Conservation (phyloP, 164 flowering plant genomes). For the Magnolia changhungtana region DNA sequence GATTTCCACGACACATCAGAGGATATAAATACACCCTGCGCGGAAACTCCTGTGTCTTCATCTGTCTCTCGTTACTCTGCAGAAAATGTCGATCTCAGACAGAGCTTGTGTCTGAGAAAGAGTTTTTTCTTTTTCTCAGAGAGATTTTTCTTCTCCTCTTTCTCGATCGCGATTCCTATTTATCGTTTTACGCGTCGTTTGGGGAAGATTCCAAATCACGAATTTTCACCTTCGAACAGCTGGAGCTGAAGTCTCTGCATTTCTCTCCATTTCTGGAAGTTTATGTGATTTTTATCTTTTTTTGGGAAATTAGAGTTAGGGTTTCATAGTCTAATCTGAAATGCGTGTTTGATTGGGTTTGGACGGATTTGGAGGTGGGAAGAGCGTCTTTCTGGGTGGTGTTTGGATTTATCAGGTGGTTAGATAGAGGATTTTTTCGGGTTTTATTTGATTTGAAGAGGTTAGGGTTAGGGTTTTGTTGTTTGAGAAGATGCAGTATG, state of each 20-base stretch:
- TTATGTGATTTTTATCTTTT: background rate
- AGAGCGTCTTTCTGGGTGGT: background rate
- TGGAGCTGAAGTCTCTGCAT: background rate
- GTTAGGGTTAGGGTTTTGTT: background rate
- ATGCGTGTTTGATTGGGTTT: conserved; percentile 2
- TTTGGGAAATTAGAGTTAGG: background rate
- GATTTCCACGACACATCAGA: background rate
- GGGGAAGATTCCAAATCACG: background rate
- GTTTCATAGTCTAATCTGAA: background rate
- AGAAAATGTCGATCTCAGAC: conserved; percentile 3
- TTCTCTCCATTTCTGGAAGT: background rate
- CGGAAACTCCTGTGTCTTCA: conserved; percentile 1
- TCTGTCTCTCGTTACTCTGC: background rate
- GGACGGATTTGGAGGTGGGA: background rate
- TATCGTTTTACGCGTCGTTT: background rate
- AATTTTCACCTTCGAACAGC: background rate
- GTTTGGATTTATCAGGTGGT: background rate
- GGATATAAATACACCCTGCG: background rate
- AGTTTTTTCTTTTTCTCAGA: background rate
- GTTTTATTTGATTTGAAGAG: background rate
- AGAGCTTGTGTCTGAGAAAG: background rate
- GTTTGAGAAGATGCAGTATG: background rate
- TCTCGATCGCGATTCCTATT: background rate
- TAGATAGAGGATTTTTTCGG: background rate
- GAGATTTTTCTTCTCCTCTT: conserved; percentile 3